Base-by-base conservation (phyloP, 1,284 basidiomycete genomes). In the Ceratobasidium sp. region DNA sequence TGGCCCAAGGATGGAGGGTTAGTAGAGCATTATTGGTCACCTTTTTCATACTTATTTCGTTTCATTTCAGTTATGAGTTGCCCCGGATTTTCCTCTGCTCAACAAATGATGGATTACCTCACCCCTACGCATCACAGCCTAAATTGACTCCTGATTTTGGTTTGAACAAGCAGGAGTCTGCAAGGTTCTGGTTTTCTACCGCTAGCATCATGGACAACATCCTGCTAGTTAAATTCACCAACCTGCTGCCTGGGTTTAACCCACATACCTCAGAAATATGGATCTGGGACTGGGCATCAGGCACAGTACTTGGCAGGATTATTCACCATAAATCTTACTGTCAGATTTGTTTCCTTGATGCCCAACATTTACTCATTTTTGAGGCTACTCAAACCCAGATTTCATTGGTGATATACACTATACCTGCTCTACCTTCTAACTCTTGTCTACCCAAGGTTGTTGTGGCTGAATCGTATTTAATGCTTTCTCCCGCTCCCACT, bases 261-360 rank as follows among this genome's bases (percentile, higher is more conserved):
- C 7, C 22, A 22, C 12, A n/a, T 12, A 5, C 2, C 8, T 35
- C 20, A n/a, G 54, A 56, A 22, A 56, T 56, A 32, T 56, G 35
- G 35, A 56, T 56, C 54, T 56, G 54, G 54, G 29, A 56, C 54
- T 56, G 54, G 54, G 29, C 22, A 25, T n/a, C n/a, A n/a, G n/a
- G n/a, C n/a, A n/a, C n/a, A n/a, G n/a, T n/a, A n/a, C n/a, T n/a
- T n/a, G n/a, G n/a, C n/a, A n/a, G n/a, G n/a, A n/a, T n/a, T n/a
- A n/a, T n/a, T n/a, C n/a, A n/a, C n/a, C n/a, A n/a, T n/a, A n/a
- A n/a, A n/a, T n/a, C n/a, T n/a, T n/a, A n/a, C n/a, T n/a, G n/a
- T n/a, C n/a, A n/a, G n/a, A n/a, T n/a, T n/a, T n/a, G n/a, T n/a
- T n/a, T n/a, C n/a, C n/a, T n/a, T n/a, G n/a, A n/a, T n/a, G n/a